Evolutionary conservation across 2,329 filamentous ascomycete species (phyloP).

Genomic region (Penicillium glabrum): DNA sequence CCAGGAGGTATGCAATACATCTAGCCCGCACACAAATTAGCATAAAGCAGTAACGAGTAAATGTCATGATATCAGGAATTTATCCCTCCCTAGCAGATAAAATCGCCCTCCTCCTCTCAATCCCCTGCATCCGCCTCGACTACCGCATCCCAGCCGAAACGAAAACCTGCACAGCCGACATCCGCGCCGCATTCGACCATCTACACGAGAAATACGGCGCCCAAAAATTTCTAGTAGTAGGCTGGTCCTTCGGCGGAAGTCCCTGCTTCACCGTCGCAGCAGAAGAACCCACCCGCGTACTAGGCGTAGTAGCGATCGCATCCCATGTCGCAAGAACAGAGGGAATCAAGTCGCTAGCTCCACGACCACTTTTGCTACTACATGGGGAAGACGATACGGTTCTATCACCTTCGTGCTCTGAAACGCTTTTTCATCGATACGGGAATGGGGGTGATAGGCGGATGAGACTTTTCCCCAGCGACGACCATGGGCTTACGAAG

Average conservation of each 20-base stretch:
- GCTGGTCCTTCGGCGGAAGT: not conserved
- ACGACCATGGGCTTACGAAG: not conserved
- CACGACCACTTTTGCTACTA: not conserved
- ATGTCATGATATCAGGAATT: not conserved
- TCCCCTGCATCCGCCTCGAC: not conserved
- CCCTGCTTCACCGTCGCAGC: not conserved
- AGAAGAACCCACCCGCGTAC: not conserved
- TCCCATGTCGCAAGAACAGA: not conserved
- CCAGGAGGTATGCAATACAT: not conserved
- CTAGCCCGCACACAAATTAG: too few relatives aligned
- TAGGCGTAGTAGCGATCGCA: not conserved
- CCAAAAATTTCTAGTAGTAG: not conserved
- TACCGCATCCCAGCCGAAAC: not conserved
- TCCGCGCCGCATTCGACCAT: not conserved
- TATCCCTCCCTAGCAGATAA: not conserved
- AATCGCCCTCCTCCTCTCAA: not conserved
- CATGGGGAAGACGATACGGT: not conserved
- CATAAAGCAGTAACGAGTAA: too few relatives aligned
- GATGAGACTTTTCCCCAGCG: not conserved
- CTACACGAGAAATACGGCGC: not conserved
- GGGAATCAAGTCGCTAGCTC: not conserved
- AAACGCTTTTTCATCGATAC: not conserved
- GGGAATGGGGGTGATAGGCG: not conserved
- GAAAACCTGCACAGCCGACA: not conserved
- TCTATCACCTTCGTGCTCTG: not conserved